phyloP scores from a whole-genome alignment of 495 filamentous ascomycete genomes.

The Neurospora sp. region DNA sequence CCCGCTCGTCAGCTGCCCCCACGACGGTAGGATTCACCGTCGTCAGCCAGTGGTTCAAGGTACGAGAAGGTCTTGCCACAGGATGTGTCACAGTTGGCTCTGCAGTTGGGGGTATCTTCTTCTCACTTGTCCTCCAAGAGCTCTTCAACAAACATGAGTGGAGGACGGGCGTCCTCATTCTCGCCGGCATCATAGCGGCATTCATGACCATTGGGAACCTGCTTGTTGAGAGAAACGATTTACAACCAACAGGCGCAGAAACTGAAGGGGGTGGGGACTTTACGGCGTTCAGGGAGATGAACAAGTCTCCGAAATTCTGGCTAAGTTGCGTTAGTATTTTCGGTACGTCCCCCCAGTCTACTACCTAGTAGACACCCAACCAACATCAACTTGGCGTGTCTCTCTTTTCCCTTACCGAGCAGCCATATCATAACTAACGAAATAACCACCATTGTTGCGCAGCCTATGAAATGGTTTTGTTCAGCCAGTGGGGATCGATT shows the following conservation, averaged over 20 bases:
- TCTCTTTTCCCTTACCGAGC: background rate
- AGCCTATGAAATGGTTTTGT: slow-evolving; percentile 21
- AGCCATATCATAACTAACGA: background rate
- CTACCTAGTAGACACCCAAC: background rate
- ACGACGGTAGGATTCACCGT: slow-evolving; percentile 19
- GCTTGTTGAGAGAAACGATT: slow-evolving; percentile 16
- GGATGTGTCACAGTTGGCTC: slow-evolving; percentile 19
- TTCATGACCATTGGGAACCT: slow-evolving; percentile 10
- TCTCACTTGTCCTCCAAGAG: slow-evolving; percentile 16
- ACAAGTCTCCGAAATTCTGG: slow-evolving; percentile 15
- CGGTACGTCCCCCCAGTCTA: slow-evolving; percentile 7
- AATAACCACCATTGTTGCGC: background rate
- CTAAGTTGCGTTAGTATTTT: slow-evolving; percentile 15
- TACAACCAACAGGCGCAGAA: background rate
- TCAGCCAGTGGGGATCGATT: slow-evolving; percentile 24
- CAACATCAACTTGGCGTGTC: background rate
- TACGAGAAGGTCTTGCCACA: slow-evolving; percentile 9
- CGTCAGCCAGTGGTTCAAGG: slow-evolving; percentile 20
- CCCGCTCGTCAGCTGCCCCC: slow-evolving; percentile 7
- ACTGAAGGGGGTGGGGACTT: background rate
- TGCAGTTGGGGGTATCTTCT: slow-evolving; percentile 22
- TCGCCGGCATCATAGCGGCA: slow-evolving; percentile 7
- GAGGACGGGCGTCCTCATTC: slow-evolving; percentile 6
- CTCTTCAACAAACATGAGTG: slow-evolving; percentile 16
- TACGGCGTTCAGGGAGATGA: slow-evolving; percentile 1